Evolutionary conservation across 2,329 filamentous ascomycete genomes (phyloP).

Genomic region (Parafenestella ontariensis): DNA sequence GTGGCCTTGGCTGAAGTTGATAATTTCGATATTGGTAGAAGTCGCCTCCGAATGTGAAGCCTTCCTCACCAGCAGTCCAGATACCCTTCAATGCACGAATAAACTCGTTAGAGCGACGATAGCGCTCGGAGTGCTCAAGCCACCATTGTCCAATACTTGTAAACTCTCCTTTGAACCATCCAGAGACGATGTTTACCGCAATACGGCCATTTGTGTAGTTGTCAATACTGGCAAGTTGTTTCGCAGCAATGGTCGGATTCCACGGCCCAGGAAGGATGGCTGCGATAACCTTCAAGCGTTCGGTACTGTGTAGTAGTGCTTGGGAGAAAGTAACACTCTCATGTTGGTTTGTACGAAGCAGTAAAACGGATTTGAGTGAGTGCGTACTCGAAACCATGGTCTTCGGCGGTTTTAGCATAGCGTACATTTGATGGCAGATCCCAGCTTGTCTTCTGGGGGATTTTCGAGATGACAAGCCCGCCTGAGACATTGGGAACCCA

Average conservation of each 20-base stretch:
- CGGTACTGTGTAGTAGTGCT: slow-evolving; percentile 56
- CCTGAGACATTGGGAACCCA: slow-evolving; percentile 64
- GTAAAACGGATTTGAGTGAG: slow-evolving; percentile 62
- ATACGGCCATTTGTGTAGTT: slow-evolving; percentile 60
- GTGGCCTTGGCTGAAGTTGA: slow-evolving; percentile 58
- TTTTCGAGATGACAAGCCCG: slow-evolving; percentile 61
- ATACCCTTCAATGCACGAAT: slow-evolving; percentile 60
- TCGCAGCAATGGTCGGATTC: slow-evolving; percentile 58
- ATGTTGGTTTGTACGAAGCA: slow-evolving; percentile 60
- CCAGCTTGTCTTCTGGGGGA: slow-evolving; percentile 59
- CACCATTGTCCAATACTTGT: slow-evolving; percentile 62
- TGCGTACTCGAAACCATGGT: slow-evolving; percentile 60
- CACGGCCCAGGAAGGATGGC: slow-evolving; percentile 54
- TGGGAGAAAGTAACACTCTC: slow-evolving; percentile 61
- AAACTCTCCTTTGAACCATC: slow-evolving; percentile 64
- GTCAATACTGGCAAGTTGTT: slow-evolving; percentile 62
- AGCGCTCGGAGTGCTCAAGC: slow-evolving; percentile 62
- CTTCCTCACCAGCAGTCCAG: slow-evolving; percentile 56
- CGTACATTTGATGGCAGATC: slow-evolving; percentile 57
- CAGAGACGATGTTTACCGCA: slow-evolving; percentile 61
- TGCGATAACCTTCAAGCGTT: slow-evolving; percentile 60
- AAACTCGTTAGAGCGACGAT: slow-evolving; percentile 59
- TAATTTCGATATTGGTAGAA: slow-evolving; percentile 63
- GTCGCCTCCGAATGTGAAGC: slow-evolving; percentile 59
- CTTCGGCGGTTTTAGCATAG: slow-evolving; percentile 59